These are phyloP conservation scores for Xylariomycetidae sp. DNA, from an alignment of 2,329 filamentous ascomycete genomes.

Conservation along the genomic window DNA sequence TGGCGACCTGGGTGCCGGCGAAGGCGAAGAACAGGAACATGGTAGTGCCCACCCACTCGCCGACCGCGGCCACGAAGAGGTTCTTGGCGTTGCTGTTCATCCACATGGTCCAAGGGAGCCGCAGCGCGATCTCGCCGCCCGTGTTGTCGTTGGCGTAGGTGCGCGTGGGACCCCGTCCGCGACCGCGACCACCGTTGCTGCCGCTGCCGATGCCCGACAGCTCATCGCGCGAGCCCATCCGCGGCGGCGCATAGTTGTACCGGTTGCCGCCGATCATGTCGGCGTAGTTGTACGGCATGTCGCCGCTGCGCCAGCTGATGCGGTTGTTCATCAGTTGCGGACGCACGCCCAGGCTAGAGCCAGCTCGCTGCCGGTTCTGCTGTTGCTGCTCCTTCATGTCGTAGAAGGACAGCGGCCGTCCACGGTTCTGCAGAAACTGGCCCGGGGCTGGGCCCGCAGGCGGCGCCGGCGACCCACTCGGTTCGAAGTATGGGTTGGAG, in stretches of 20 bases:
- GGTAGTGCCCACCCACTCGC: conserved; percentile 35
- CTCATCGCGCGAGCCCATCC: conserved; percentile 4
- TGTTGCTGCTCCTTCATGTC: conserved; percentile 12
- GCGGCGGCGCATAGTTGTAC: conserved; percentile 7
- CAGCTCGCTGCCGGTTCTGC: conserved; percentile 1
- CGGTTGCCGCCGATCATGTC: conserved; percentile 11
- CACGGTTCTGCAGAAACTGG: conserved; percentile 6
- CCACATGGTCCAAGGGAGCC: conserved; percentile 38
- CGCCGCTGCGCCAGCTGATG: conserved; percentile 9
- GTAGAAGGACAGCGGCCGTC: conserved; percentile 12
- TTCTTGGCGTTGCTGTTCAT: conserved; percentile 43
- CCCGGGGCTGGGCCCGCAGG: not conserved
- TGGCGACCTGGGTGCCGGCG: conserved; percentile 33
- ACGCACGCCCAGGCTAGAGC: not conserved
- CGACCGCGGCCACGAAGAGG: conserved; percentile 30
- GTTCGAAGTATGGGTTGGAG: too few relatives aligned
- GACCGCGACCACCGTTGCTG: not conserved
- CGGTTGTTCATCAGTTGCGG: not conserved
- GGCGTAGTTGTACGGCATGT: conserved; percentile 12
- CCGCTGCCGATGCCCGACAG: not conserved
- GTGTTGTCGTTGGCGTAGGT: not conserved
- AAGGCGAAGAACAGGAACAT: conserved; percentile 40
- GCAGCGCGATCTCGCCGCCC: conserved; percentile 18
- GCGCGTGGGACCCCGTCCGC: not conserved
- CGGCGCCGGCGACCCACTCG: too few relatives aligned